Conservation (phyloP, 2,329 filamentous ascomycete genomes). For the Xylariaceae sp. region DNA sequence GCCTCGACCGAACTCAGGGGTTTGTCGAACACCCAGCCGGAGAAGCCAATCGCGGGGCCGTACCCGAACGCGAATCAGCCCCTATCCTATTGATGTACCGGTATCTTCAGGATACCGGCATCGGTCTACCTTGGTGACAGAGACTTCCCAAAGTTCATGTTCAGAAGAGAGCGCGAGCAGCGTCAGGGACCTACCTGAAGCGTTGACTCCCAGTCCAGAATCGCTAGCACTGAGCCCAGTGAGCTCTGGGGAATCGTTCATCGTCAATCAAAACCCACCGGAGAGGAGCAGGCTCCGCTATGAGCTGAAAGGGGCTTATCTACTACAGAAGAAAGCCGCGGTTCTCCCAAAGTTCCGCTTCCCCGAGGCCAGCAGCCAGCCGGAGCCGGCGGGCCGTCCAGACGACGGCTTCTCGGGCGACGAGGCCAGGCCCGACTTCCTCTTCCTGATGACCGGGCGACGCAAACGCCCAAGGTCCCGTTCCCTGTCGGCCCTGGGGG, state of each 20-base stretch:
- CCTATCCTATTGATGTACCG: too few relatives aligned
- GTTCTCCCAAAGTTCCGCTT: constrained; percentile 17
- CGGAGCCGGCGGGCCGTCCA: constrained; percentile 14
- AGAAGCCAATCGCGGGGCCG: constrained; percentile 6
- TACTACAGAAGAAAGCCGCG: constrained; percentile 10
- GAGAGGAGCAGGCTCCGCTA: too few relatives aligned
- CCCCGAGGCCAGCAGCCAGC: constrained; percentile 15
- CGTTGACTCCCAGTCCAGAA: too few relatives aligned
- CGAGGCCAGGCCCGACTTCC: constrained; percentile 17
- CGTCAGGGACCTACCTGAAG: too few relatives aligned
- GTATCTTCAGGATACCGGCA: too few relatives aligned
- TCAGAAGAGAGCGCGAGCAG: too few relatives aligned
- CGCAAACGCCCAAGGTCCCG: constrained; percentile 16
- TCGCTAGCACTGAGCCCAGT: too few relatives aligned
- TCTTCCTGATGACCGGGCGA: constrained; percentile 13
- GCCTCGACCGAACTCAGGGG: background rate
- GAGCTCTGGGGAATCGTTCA: too few relatives aligned
- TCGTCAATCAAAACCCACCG: too few relatives aligned
- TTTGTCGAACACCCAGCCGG: background rate
- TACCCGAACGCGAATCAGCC: constrained; percentile 6
- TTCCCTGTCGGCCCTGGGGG: constrained; percentile 14
- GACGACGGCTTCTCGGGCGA: constrained; percentile 25
- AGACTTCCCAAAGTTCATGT: too few relatives aligned
- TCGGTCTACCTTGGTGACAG: too few relatives aligned
- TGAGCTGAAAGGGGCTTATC: too few relatives aligned